These are phyloP conservation scores for Spongiforma sp. DNA, from an alignment of 1,284 basidiomycete genomes.

Conservation along the genomic window DNA sequence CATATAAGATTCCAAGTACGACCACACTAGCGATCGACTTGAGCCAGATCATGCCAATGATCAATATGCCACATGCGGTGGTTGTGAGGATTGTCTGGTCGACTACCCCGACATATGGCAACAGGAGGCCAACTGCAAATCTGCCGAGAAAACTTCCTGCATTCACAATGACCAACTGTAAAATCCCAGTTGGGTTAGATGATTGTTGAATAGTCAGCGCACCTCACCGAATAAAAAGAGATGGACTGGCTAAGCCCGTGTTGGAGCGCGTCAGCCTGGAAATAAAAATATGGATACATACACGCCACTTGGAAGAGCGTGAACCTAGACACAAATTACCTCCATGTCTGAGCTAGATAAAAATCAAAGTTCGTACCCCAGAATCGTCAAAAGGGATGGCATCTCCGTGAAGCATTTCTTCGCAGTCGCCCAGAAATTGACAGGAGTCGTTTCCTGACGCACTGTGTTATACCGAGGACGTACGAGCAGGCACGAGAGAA, in stretches of 20 bases:
- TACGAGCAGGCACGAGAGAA: slow-evolving; percentile 34
- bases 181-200: neutral
- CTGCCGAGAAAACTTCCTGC: slow-evolving; percentile 47
- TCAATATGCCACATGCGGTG: slow-evolving; percentile 29
- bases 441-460: neutral
- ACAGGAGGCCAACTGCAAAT: slow-evolving; percentile 41
- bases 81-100: slow-evolving; percentile 45
- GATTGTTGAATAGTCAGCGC: neutral
- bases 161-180: slow-evolving; percentile 51
- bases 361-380: slow-evolving; percentile 22
- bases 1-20: slow-evolving; percentile 52
- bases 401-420: slow-evolving; percentile 31
- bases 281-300: slow-evolving; percentile 37
- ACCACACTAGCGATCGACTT: slow-evolving; percentile 45
- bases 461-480: slow-evolving; percentile 29
- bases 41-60: slow-evolving; percentile 50
- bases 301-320: slow-evolving; percentile 27
- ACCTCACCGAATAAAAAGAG: slow-evolving; percentile 36
- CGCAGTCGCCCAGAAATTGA: slow-evolving; percentile 22
- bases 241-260: slow-evolving; percentile 32
- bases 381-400: slow-evolving; percentile 29
- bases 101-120: slow-evolving; percentile 44
- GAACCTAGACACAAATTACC: slow-evolving; percentile 22
- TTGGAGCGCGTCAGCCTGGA: slow-evolving; percentile 33
- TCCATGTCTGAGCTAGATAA: no score